These are phyloP conservation scores for Sorghum bicolor DNA, from an alignment of 176 grass and related monocot species.

Conservation along the genomic window DNA sequence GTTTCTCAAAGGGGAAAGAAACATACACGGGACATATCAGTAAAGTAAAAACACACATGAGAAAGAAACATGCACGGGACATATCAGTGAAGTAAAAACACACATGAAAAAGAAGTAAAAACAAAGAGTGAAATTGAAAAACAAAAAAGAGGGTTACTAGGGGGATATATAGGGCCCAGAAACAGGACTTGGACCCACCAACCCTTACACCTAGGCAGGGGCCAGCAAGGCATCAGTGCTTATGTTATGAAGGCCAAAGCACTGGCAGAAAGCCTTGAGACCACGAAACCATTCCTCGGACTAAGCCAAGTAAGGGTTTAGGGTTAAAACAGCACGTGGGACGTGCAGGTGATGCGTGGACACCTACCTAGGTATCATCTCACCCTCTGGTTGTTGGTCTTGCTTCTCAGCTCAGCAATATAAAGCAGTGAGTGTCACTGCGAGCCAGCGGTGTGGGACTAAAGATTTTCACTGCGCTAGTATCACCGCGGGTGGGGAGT, in stretches of 20 bases:
- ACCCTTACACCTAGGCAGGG: constrained; percentile 1
- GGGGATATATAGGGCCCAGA: constrained; percentile 18
- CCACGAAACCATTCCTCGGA: not conserved
- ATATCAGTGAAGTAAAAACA: too few species aligned
- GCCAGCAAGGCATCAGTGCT: constrained; percentile 32
- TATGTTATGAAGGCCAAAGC: constrained; percentile 41
- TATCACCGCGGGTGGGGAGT: not conserved
- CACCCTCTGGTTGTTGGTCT: not conserved
- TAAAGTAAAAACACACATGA: too few species aligned
- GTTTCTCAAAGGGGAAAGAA: too few species aligned
- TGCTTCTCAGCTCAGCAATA: rapidly evolving
- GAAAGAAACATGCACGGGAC: too few species aligned
- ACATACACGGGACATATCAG: too few species aligned
- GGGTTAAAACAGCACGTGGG: constrained; percentile 2
- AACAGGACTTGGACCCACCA: not conserved
- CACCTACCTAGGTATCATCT: not conserved
- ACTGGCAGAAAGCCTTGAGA: constrained; percentile 9
- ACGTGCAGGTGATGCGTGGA: not conserved
- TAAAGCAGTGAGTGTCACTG: not conserved
- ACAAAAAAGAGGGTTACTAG: too few species aligned
- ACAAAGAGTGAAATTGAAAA: too few species aligned
- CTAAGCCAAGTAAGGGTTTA: not conserved
- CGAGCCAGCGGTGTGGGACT: constrained; percentile 3
- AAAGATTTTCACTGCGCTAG: not conserved
- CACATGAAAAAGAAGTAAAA: too few species aligned